Evolutionary conservation across 129 eudicot genomes (phyloP).

Genomic region (Artemisia annua): DNA sequence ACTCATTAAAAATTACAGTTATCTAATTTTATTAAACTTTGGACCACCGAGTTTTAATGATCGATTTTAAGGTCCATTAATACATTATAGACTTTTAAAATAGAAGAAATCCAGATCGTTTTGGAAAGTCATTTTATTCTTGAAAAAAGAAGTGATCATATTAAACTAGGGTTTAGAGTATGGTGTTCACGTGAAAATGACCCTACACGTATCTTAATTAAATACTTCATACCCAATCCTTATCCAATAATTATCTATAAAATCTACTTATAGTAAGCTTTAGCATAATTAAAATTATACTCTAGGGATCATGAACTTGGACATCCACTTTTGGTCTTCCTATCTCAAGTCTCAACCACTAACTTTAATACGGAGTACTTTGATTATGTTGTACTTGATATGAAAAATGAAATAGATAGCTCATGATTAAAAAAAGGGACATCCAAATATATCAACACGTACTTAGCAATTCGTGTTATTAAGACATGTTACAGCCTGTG

Average conservation of each 20-base stretch:
- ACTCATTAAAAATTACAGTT: not conserved
- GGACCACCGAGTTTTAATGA: too few species aligned
- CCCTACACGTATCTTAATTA: constrained; percentile 40
- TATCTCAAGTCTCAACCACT: constrained; percentile 11
- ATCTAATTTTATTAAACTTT: too few species aligned
- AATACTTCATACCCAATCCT: constrained; percentile 15
- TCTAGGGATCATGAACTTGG: constrained; percentile 31
- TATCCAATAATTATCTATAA: constrained; percentile 21
- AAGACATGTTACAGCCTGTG: too few species aligned
- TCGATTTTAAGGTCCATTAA: too few species aligned
- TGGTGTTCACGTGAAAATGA: constrained; percentile 65
- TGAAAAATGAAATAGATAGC: not conserved
- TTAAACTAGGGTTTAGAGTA: not conserved
- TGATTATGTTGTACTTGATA: not conserved
- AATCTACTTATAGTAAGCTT: not conserved
- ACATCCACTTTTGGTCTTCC: constrained; percentile 25
- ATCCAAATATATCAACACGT: too few species aligned
- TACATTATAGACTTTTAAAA: not conserved
- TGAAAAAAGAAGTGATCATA: not conserved
- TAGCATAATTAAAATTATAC: not conserved
- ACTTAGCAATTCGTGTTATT: too few species aligned
- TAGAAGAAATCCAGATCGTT: not conserved
- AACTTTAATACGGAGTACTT: not conserved
- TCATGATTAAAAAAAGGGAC: too few species aligned
- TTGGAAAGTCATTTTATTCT: not conserved